Base-by-base conservation (phyloP, 495 filamentous ascomycete genomes). In the Trichoderma virens region DNA sequence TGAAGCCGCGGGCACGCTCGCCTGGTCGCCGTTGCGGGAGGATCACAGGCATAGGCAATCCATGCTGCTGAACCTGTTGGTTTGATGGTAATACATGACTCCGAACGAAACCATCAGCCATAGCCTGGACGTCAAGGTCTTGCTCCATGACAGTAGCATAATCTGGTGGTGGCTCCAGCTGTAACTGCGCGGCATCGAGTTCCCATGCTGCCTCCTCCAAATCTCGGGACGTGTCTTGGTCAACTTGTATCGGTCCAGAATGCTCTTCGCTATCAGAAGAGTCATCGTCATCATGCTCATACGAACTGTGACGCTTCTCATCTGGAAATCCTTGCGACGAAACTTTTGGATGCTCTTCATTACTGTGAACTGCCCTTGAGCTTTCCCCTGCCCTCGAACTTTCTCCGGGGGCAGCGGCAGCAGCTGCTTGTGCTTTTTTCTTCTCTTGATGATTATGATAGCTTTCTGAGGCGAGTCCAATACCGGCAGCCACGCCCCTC, bases 201-300 rank as follows among this genome's bases (percentile, higher is more conserved):
- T 78, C 70, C 81, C 80, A 83, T 64, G 78, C 75, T 64, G 73
- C 72, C 62, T 82, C 81, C 34, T 79, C 74, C 56, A 76, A 71
- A 62, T 71, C 65, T 64, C 67, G 35, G 18, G 59, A 56, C 14
- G 51, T 56, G 23, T 56, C 13, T 16, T 16, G 51, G 27, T 56
- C 51, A 18, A 16, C 25, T 2, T 30, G 23, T 4, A 56, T 1
- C 1, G 51, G 51, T 9, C 25, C 51, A 27, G 28, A 23, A 30
- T 56, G 23, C 9, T 56, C 51, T 3, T 56, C 51, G 25, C 51
- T 56, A 30, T 56, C 51, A 3, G 51, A 56, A 30, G 51, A 28
- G 23, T 16, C 51, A 13, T 56, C 11, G 23, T 30, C 51, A 0
- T 56, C 51, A 4, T 16, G 4, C 13, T 28, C 23, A 41, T 72